Percentiles rank a stretch among this genome's conserved stretches.
Conservation (phyloP, 164 flowering plant genomes). For the Buxus sempervirens region DNA sequence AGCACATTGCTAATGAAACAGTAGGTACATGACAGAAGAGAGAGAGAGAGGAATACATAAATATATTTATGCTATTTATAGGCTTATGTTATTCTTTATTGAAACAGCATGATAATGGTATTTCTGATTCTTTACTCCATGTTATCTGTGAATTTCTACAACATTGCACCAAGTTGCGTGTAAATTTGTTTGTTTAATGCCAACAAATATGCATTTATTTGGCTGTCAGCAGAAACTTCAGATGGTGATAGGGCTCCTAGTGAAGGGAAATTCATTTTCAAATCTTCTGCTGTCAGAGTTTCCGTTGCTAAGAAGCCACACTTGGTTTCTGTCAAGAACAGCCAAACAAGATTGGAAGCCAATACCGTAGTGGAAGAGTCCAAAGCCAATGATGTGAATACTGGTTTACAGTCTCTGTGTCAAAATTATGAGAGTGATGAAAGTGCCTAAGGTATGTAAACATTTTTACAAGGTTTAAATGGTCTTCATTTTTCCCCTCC, state of each 20-base stretch:
- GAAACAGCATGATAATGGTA: too few species aligned
- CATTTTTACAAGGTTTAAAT: too few species aligned
- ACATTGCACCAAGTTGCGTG: not conserved
- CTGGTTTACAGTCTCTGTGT: conserved; percentile 32
- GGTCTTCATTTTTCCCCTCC: too few species aligned
- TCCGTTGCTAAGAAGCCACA: conserved; percentile 32
- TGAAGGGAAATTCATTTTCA: conserved; percentile 7
- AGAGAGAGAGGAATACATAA: too few species aligned
- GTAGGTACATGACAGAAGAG: too few species aligned
- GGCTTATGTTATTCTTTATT: too few species aligned
- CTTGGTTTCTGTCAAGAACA: not conserved
- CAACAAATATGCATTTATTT: conserved; percentile 2
- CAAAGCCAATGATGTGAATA: conserved; percentile 13
- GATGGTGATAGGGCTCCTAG: conserved; percentile 8
- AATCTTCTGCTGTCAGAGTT: conserved; percentile 23
- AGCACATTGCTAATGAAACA: too few species aligned
- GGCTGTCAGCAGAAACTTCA: conserved; percentile 17
- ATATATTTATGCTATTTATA: too few species aligned
- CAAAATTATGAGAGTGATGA: conserved; percentile 37
- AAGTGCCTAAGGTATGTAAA: not conserved
- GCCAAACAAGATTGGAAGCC: not conserved
- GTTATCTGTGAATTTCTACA: not conserved
- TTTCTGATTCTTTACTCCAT: not conserved
- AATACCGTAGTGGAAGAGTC: conserved; percentile 8
- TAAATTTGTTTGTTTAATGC: not conserved